Conservation (phyloP, 2,329 filamentous ascomycete genomes). For the Penicillium frequentans region DNA sequence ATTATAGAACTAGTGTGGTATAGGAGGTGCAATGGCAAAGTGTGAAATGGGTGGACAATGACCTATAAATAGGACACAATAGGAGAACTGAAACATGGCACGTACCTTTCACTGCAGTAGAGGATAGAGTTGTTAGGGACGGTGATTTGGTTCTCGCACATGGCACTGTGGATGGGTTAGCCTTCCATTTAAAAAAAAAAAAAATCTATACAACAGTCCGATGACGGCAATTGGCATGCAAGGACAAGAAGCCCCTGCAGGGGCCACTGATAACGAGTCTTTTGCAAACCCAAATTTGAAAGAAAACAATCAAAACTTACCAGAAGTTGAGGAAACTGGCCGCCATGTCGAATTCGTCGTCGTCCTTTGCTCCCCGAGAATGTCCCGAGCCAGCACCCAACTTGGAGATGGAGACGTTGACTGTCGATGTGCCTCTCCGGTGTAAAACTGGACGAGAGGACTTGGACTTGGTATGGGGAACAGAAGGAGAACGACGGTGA, state of each 20-base stretch:
- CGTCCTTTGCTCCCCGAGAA: conserved; percentile 17
- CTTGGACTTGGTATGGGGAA: conserved; percentile 34
- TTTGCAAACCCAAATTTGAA: not conserved
- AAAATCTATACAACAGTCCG: not conserved
- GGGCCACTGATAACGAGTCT: conserved; percentile 19
- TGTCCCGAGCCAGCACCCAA: conserved; percentile 29
- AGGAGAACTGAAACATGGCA: conserved; percentile 9
- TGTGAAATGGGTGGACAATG: not conserved
- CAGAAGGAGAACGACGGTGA: conserved; percentile 36
- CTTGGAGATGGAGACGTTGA: conserved; percentile 33
- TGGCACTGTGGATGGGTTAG: conserved; percentile 51
- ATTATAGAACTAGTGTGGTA: not conserved
- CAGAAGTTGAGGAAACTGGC: conserved; percentile 48
- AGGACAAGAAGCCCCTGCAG: conserved; percentile 14
- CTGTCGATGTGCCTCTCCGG: conserved; percentile 34
- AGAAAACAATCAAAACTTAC: conserved; percentile 31
- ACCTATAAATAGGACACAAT: conserved; percentile 1
- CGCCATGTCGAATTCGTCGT: conserved; percentile 41
- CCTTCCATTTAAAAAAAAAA: conserved; percentile 8
- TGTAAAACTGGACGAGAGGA: conserved; percentile 31
- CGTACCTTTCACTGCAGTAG: conserved; percentile 66
- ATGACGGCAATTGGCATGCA: conserved; percentile 19
- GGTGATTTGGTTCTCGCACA: conserved; percentile 66
- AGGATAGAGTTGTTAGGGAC: conserved; percentile 60
- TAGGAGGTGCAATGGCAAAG: not conserved